phyloP scores from a whole-genome alignment of 768 basidiomycete genomes.

The Termitomyces sp. region DNA sequence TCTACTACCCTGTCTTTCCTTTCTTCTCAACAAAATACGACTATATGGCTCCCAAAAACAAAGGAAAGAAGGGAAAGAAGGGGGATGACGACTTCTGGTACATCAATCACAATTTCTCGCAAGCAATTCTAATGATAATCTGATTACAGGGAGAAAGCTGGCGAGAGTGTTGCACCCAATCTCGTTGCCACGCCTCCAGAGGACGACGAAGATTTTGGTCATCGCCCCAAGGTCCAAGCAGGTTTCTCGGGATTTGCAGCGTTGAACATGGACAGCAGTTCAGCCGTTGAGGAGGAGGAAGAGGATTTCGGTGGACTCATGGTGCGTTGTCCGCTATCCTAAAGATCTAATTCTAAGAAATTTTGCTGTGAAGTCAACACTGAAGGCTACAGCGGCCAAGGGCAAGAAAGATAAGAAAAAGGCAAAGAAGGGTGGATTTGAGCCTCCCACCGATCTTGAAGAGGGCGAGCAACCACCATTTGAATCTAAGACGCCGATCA shows the following conservation, averaged over 20 bases:
- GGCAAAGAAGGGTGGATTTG: slow-evolving; percentile 50
- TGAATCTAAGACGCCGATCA: slow-evolving; percentile 40
- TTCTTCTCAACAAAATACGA: slow-evolving; percentile 8
- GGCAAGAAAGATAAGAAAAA: slow-evolving; percentile 54
- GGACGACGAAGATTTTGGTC: slow-evolving; percentile 29
- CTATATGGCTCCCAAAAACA: slow-evolving; percentile 58
- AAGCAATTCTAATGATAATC: slow-evolving; percentile 16
- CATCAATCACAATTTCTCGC: slow-evolving; percentile 18
- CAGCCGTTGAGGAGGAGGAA: slow-evolving; percentile 47
- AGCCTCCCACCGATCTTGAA: slow-evolving; percentile 26
- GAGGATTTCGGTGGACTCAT: slow-evolving; percentile 75
- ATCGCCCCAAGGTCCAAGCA: slow-evolving; percentile 23
- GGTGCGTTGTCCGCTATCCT: slow-evolving; percentile 39
- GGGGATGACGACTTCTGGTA: slow-evolving; percentile 85
- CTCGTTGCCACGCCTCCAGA: slow-evolving; percentile 36
- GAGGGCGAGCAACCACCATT: slow-evolving; percentile 26
- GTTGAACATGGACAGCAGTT: slow-evolving; percentile 40
- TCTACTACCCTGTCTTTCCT: neutral
- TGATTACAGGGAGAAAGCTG: slow-evolving; percentile 57
- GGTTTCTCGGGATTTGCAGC: slow-evolving; percentile 54
- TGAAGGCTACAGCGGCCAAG: slow-evolving; percentile 53
- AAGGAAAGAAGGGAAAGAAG: slow-evolving; percentile 88
- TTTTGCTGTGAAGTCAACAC: slow-evolving; percentile 45
- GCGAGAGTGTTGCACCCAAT: slow-evolving; percentile 50
- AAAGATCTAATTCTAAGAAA: neutral